Conservation (phyloP, 192 early-diverging fungal species). For the Dissophora globulifera region DNA sequence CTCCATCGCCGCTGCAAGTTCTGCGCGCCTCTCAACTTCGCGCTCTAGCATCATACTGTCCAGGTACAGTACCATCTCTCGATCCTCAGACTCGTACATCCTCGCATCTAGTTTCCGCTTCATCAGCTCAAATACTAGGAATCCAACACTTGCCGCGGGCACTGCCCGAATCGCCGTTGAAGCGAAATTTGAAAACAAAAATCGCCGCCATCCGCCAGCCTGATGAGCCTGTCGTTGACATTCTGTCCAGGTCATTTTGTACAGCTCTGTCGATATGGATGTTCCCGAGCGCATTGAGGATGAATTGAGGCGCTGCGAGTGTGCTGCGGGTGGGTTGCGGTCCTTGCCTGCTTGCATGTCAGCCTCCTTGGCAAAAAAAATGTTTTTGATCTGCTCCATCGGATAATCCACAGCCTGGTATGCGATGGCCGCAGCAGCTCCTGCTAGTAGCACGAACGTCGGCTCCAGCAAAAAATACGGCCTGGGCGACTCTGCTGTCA, state of each 20-base stretch:
- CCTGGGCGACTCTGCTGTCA: conserved; percentile 35
- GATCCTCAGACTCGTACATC: conserved; percentile 48
- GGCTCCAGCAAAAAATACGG: conserved; percentile 61
- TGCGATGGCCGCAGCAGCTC: conserved; percentile 68
- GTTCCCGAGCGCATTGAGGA: conserved; percentile 42
- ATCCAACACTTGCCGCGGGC: conserved; percentile 70
- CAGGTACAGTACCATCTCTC: conserved; percentile 42
- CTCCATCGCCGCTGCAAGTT: conserved; percentile 6
- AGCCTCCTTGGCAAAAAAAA: conserved; percentile 74
- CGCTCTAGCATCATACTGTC: conserved; percentile 45
- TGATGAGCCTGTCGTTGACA: conserved; percentile 56
- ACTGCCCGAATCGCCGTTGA: conserved; percentile 59
- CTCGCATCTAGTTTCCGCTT: conserved; percentile 64
- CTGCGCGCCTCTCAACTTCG: conserved; percentile 21
- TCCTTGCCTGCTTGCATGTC: conserved; percentile 56
- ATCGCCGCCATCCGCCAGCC: conserved; percentile 56
- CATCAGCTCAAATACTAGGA: conserved; percentile 72
- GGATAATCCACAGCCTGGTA: conserved; percentile 82
- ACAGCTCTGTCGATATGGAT: conserved; percentile 51
- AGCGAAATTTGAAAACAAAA: conserved; percentile 64
- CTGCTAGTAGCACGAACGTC: conserved; percentile 66
- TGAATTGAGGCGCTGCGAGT: conserved; percentile 53
- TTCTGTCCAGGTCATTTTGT: conserved; percentile 63
- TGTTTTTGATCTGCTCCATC: conserved; percentile 70
- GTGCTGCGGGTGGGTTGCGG: conserved; percentile 13